A percentile compares a stretch with the other conserved stretches of the same genome.
Evolutionary conservation across 371 early-diverging fungal species (phyloP).

Genomic region (Caulochytrium protostelioides): DNA sequence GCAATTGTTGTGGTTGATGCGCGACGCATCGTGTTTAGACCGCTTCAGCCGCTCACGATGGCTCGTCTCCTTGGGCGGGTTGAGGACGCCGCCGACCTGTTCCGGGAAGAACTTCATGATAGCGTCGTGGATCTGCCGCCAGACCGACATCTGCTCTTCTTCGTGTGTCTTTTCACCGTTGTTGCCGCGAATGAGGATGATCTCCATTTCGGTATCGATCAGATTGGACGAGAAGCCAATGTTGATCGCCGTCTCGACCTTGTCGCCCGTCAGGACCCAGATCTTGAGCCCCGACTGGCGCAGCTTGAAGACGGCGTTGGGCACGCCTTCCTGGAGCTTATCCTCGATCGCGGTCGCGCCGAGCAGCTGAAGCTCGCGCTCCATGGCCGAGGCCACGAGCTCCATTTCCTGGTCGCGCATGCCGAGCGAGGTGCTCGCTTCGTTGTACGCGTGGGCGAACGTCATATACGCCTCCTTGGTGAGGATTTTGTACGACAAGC

Average conservation of each 20-base stretch:
- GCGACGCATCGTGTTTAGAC: background rate
- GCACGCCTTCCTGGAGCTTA: constrained; percentile 76
- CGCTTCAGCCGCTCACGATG: background rate
- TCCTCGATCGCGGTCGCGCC: constrained; percentile 81
- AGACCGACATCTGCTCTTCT: constrained; percentile 52
- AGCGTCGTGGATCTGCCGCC: constrained; percentile 47
- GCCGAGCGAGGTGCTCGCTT: constrained; percentile 38
- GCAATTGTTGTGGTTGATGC: too few relatives aligned
- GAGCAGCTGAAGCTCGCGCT: constrained; percentile 50
- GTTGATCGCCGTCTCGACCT: constrained; percentile 82
- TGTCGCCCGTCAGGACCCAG: constrained; percentile 92
- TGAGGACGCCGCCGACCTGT: background rate
- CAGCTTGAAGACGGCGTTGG: constrained; percentile 70
- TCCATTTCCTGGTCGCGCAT: constrained; percentile 51
- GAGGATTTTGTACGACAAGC: constrained; percentile 37
- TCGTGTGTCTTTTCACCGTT: constrained; percentile 56
- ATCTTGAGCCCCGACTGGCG: constrained; percentile 79
- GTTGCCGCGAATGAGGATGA: too few relatives aligned
- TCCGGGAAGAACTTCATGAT: constrained; percentile 19
- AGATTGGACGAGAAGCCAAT: constrained; percentile 79
- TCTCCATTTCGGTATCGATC: constrained; percentile 57
- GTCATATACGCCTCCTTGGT: constrained; percentile 39
- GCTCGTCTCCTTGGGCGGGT: background rate
- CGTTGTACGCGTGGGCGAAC: constrained; percentile 37
- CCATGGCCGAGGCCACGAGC: constrained; percentile 72